Conservation (phyloP, 2,329 filamentous ascomycete species). For the Neopestalotiopsis sp. region DNA sequence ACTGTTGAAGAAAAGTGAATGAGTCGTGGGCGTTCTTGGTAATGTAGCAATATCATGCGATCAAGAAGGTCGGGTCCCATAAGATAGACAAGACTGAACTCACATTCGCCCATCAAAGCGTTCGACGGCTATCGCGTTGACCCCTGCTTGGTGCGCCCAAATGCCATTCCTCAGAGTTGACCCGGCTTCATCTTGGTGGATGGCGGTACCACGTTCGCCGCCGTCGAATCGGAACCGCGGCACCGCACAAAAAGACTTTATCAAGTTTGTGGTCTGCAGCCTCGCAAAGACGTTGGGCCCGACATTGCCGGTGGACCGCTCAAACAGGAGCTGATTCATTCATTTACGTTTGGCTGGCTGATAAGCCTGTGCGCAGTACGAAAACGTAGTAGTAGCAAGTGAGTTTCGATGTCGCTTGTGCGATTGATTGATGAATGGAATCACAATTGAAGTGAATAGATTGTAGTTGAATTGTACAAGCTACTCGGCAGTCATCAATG, state of each 20-base stretch:
- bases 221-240: conserved; percentile 75
- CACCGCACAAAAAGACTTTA: conserved; percentile 72
- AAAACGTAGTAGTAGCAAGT: neutral
- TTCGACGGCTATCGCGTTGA: conserved; percentile 81
- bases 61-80: too few relatives aligned
- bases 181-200: conserved; percentile 30
- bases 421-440: neutral
- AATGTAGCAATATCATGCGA: too few relatives aligned
- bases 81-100: conserved; percentile 27
- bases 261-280: conserved; percentile 67
- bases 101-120: conserved; percentile 80
- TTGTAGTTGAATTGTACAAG: too few relatives aligned
- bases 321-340: conserved; percentile 79
- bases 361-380: neutral
- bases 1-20: conserved; percentile 43
- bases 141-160: conserved; percentile 77
- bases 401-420: neutral
- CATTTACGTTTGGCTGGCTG: conserved; percentile 45
- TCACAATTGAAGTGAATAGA: too few relatives aligned
- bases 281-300: conserved; percentile 67
- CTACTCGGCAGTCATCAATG: too few relatives aligned
- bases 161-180: conserved; percentile 40
- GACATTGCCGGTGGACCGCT: conserved; percentile 74
- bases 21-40: neutral
- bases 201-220: conserved; percentile 45